Conservation (phyloP, 768 basidiomycete species). For the Tremella fuciformis region DNA sequence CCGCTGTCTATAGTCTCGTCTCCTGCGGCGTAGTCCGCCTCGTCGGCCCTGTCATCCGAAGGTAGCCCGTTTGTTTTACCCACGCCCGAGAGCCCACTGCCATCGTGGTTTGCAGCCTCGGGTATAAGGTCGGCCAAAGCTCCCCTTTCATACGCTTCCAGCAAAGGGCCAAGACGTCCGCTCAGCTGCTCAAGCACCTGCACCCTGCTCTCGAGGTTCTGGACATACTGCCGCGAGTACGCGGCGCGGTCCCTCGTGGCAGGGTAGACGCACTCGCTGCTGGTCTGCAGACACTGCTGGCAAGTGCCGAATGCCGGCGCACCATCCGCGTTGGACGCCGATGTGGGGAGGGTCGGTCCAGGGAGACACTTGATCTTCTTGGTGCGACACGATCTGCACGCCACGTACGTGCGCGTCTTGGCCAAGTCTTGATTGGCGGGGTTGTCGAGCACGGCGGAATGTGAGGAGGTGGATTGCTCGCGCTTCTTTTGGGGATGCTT, state of each 20-base stretch:
- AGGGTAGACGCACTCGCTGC: slow-evolving; percentile 38
- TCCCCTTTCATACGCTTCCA: slow-evolving; percentile 34
- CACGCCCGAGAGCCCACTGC: neutral
- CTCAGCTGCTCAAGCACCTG: slow-evolving; percentile 41
- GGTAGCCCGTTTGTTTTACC: neutral
- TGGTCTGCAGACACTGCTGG: slow-evolving; percentile 35
- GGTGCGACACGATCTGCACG: slow-evolving; percentile 36
- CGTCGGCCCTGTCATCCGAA: neutral
- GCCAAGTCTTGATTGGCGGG: slow-evolving; percentile 13
- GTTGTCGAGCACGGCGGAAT: neutral
- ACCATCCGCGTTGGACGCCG: neutral
- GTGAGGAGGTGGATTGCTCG: neutral
- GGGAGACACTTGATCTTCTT: slow-evolving; percentile 48
- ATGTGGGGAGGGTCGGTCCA: neutral
- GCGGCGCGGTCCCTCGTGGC: slow-evolving; percentile 46
- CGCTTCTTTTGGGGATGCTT: no score
- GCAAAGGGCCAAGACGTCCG: slow-evolving; percentile 30
- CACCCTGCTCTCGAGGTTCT: slow-evolving; percentile 43
- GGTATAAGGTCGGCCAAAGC: neutral
- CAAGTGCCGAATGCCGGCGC: slow-evolving; percentile 26
- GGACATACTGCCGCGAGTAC: slow-evolving; percentile 44
- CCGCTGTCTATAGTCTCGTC: slow-evolving; percentile 4
- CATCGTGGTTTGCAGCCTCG: neutral
- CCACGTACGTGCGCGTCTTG: slow-evolving; percentile 40
- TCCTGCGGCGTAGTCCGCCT: neutral